A percentile compares a stretch with the other conserved stretches of the same genome.
Conservation (phyloP, 148 eudicot species). For the Gaultheria prostrata region DNA sequence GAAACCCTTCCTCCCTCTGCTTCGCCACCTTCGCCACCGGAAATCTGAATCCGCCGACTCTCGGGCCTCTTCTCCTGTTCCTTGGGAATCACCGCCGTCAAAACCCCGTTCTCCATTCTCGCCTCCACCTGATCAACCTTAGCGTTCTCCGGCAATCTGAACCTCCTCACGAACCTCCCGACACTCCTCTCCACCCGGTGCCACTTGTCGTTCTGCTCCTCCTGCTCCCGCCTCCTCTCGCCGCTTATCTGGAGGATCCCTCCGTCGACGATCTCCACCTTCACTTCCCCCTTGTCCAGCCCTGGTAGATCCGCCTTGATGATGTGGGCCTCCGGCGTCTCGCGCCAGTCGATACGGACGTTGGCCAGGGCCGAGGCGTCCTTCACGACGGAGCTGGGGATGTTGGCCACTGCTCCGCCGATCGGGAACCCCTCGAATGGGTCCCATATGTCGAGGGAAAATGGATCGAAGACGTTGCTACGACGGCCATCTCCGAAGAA, state of each 20-base stretch:
- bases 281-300: slow-evolving; percentile 6
- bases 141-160: slow-evolving; percentile 12
- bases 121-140: not conserved
- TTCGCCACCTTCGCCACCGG: not conserved
- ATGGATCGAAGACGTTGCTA: not conserved
- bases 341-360: slow-evolving; percentile 7
- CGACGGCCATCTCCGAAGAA: slow-evolving; percentile 1
- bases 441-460: slow-evolving; percentile 10
- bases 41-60: not conserved
- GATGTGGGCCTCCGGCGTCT: slow-evolving; percentile 16
- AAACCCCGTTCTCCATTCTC: not conserved
- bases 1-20: not conserved
- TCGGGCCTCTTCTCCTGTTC: not conserved
- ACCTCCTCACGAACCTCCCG: slow-evolving; percentile 9
- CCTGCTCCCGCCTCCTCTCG: not conserved
- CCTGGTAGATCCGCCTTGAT: slow-evolving; percentile 6
- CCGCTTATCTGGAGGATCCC: slow-evolving; percentile 8
- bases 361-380: not conserved
- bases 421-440: not conserved
- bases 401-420: not conserved
- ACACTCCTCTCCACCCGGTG: slow-evolving; percentile 13
- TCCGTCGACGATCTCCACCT: slow-evolving; percentile 4
- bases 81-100: not conserved
- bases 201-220: slow-evolving; percentile 17
- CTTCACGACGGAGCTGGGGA: not conserved